Conservation (phyloP, 306 rosid species). For the Albizia julibrissin region DNA sequence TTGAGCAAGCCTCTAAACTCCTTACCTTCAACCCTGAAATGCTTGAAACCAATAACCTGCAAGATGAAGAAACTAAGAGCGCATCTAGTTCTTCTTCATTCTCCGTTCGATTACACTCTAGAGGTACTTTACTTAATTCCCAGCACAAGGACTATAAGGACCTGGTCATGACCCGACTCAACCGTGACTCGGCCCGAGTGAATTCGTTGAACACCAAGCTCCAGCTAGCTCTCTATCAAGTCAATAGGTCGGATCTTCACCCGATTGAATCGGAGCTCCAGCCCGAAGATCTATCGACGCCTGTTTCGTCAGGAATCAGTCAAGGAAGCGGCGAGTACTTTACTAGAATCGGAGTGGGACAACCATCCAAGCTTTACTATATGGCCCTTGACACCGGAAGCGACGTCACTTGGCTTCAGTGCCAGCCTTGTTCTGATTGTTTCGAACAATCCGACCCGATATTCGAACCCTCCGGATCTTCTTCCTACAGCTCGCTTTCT, state of each 20-base stretch:
- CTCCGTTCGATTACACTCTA: conserved; percentile 52
- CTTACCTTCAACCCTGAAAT: conserved; percentile 47
- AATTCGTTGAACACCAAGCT: conserved; percentile 55
- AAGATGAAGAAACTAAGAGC: conserved; percentile 5
- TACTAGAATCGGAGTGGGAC: conserved; percentile 70
- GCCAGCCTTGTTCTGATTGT: conserved; percentile 83
- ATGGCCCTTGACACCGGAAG: conserved; percentile 94
- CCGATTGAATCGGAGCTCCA: conserved; percentile 51
- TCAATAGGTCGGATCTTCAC: conserved; percentile 49
- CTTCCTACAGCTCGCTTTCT: conserved; percentile 52
- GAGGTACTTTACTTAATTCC: conserved; percentile 45
- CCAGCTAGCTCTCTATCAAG: conserved; percentile 37
- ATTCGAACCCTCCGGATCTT: conserved; percentile 60
- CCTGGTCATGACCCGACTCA: conserved; percentile 53
- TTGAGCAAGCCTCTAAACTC: conserved; percentile 55
- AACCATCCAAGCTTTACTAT: conserved; percentile 58
- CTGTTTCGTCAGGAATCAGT: conserved; percentile 62
- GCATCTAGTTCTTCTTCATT: conserved; percentile 34
- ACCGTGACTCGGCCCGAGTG: conserved; percentile 80
- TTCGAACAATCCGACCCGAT: conserved; percentile 88
- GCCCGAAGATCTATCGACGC: conserved; percentile 64
- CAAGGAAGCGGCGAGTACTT: conserved; percentile 97
- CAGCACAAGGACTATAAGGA: conserved; percentile 49
- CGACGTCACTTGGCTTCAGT: conserved; percentile 90
- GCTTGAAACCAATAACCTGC: conserved; percentile 7